A percentile compares a stretch with the other conserved stretches of the same genome.
Conservation (phyloP, 192 early-diverging fungal species). For the Coemansia sp. region DNA sequence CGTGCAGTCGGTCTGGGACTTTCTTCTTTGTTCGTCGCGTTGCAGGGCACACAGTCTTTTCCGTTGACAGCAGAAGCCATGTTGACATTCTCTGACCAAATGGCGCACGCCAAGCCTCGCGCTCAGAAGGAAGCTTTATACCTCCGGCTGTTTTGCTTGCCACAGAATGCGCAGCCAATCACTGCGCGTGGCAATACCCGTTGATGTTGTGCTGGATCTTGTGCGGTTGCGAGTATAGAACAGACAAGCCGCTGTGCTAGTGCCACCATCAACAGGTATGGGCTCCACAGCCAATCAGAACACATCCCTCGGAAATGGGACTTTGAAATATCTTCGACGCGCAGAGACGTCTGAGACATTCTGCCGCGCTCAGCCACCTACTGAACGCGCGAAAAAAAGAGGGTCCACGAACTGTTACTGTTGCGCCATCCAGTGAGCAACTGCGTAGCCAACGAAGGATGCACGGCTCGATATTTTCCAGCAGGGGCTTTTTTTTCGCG, state of each 20-base stretch:
- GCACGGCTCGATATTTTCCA: slow-evolving; percentile 18
- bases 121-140: neutral
- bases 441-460: neutral
- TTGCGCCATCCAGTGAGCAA: slow-evolving; percentile 2
- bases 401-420: no score
- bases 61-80: no score
- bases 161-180: neutral
- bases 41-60: neutral
- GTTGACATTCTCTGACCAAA: neutral
- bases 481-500: neutral
- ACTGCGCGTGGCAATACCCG: neutral
- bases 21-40: no score
- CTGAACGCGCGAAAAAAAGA: no score
- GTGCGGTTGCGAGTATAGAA: neutral
- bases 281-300: no score
- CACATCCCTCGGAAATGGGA: no score
- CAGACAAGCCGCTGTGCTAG: neutral
- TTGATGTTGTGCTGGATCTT: neutral
- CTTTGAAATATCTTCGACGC: no score
- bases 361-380: no score
- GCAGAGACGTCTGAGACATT: no score
- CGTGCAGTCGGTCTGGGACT: no score
- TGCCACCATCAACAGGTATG: no score
- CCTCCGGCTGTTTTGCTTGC: no score
- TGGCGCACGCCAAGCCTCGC: neutral